Evolutionary conservation across 2,329 filamentous ascomycete genomes (phyloP).

Genomic region (Fusarium paranaense): DNA sequence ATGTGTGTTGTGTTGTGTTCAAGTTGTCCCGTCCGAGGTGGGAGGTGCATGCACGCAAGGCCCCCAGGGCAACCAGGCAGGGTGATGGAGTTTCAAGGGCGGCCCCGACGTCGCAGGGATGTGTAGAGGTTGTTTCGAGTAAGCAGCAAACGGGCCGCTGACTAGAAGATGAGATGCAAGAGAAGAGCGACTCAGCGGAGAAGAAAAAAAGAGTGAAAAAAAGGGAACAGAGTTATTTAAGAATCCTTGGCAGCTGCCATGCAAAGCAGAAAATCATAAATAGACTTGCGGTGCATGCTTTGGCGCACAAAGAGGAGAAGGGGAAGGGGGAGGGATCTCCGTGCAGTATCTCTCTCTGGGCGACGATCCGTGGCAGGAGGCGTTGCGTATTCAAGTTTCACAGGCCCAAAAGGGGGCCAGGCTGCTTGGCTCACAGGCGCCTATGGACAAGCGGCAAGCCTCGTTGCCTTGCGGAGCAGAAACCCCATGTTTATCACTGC

Average conservation of each 20-base stretch:
- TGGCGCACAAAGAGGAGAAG: constrained; percentile 18
- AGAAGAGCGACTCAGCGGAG: not conserved
- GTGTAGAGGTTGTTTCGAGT: not conserved
- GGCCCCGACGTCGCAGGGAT: constrained; percentile 12
- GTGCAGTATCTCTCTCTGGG: not conserved
- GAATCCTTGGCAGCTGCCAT: not conserved
- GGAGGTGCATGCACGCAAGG: constrained; percentile 11
- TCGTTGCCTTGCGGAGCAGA: constrained; percentile 13
- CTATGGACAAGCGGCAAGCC: constrained; percentile 20
- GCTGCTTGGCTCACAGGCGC: constrained; percentile 9
- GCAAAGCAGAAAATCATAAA: constrained; percentile 13
- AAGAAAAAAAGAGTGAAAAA: not conserved
- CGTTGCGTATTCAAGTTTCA: constrained; percentile 40
- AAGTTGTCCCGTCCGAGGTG: constrained; percentile 9
- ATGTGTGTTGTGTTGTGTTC: constrained; percentile 14
- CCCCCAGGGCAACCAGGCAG: not conserved
- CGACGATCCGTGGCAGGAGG: constrained; percentile 39
- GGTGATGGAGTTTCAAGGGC: not conserved
- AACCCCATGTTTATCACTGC: constrained; percentile 1
- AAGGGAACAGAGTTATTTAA: not conserved
- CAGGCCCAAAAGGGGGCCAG: constrained; percentile 8
- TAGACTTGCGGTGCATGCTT: constrained; percentile 14
- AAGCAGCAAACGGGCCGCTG: not conserved
- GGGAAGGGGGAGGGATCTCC: constrained; percentile 18
- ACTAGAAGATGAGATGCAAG: not conserved